Evolutionary conservation across 2,329 filamentous ascomycete species (phyloP).

Genomic region (Trichoderma asperellum): DNA sequence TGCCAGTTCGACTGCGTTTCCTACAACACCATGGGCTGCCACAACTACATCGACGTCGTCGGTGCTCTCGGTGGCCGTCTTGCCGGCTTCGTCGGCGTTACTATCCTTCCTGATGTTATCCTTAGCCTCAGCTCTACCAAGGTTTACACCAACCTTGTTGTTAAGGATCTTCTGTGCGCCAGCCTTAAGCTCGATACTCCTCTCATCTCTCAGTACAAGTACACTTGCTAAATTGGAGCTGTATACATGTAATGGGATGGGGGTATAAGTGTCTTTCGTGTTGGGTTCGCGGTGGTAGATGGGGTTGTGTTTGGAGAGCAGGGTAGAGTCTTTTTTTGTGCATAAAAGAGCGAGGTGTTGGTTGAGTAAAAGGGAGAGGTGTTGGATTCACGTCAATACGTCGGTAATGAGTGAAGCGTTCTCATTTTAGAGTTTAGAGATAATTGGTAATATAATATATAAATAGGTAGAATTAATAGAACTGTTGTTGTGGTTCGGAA

Average conservation of each 20-base stretch:
- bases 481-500: not conserved
- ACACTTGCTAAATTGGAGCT: conserved; percentile 37
- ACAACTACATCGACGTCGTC: conserved; percentile 44
- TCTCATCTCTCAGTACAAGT: conserved; percentile 41
- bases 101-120: conserved; percentile 41
- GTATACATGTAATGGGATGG: not conserved
- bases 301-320: not conserved
- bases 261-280: not conserved
- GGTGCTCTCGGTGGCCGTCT: conserved; percentile 34
- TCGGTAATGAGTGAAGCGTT: conserved; percentile 21
- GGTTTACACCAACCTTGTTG: conserved; percentile 36
- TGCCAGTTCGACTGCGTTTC: conserved; percentile 47
- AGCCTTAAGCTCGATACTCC: conserved; percentile 39
- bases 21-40: conserved; percentile 45
- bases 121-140: conserved; percentile 37
- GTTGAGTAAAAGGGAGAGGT: conserved; percentile 3
- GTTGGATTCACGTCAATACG: conserved; percentile 18
- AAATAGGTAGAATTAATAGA: conserved; percentile 11
- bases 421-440: conserved; percentile 11
- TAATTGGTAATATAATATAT: conserved; percentile 22
- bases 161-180: conserved; percentile 41
- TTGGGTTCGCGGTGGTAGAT: not conserved
- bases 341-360: conserved; percentile 24
- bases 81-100: conserved; percentile 40
- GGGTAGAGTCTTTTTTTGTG: not conserved